phyloP scores from a whole-genome alignment of 2,329 filamentous ascomycete species.

The Ophiostoma sp. region DNA sequence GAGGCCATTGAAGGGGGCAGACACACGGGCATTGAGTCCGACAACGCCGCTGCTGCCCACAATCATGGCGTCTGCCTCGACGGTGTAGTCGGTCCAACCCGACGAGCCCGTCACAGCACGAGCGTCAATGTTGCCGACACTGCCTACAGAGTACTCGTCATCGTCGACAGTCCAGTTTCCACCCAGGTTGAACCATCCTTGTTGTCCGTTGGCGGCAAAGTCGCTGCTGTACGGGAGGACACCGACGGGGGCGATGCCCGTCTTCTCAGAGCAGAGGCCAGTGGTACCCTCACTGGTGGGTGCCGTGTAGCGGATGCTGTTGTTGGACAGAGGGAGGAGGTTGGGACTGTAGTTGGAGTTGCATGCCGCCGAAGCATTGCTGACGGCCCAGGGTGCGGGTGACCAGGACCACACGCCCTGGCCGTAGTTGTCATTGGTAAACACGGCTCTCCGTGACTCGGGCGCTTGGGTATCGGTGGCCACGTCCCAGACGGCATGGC shows the following conservation, averaged over 20 bases:
- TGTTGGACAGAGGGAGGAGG: background rate
- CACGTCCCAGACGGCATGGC: constrained; percentile 4
- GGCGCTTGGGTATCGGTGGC: background rate
- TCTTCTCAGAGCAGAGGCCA: constrained; percentile 12
- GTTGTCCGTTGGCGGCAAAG: constrained; percentile 1
- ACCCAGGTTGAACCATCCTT: constrained; percentile 10
- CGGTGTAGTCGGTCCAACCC: constrained; percentile 1
- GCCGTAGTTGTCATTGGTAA: background rate
- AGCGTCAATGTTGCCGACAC: constrained; percentile 4
- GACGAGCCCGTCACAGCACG: constrained; percentile 10
- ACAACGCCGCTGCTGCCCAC: background rate
- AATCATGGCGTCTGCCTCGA: background rate
- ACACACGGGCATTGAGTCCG: background rate
- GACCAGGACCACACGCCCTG: constrained; percentile 1
- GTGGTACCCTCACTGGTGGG: background rate
- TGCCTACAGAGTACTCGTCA: background rate
- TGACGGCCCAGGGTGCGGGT: background rate
- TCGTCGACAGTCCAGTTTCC: background rate
- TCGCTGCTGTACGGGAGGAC: background rate
- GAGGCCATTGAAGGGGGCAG: background rate
- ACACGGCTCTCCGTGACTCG: background rate
- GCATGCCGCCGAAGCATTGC: constrained; percentile 10
- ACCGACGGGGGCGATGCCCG: background rate
- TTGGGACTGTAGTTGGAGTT: constrained; percentile 17
- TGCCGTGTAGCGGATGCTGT: background rate